Base-by-base conservation (phyloP, 257 asterid genomes). In the Lithospermum erythrorhizon region DNA sequence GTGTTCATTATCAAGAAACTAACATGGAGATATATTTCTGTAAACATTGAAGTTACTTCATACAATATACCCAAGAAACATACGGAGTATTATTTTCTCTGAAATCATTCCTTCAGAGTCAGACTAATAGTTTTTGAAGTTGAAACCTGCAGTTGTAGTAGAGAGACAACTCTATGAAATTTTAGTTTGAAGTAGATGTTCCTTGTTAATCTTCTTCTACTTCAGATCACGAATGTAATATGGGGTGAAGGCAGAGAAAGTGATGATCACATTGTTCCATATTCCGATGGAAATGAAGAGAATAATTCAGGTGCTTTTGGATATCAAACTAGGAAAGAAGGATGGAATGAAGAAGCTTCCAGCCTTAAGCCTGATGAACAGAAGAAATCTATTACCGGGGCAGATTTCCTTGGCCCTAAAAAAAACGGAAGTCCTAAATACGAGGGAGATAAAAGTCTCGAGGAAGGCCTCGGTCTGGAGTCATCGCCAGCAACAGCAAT, bases 211-310 rank as follows among this genome's bases (percentile, higher is more conserved):
- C 47, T 32, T 76, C 32, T 69, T 67, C 52, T 64, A 32, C 75
- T 76, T 78, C 87, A 91, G 98, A 66, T 91, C 67, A 75, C 86
- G 54, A 79, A 86, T 64, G 82, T 87, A 68, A 75, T 83, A 82
- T 91, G 96, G 96, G 95, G 75, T 41, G 90, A 81, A 76, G 78
- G 75, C 56, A 81, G 81, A 56, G 85, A 79, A 76, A 76, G 69
- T 63, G 94, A 78, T 74, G 96, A 88, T 72, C 94, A 82, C 67
- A 78, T 77, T 73, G 98, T 87, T 79, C 96, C 96, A n/a, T 78
- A 73, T 81, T 79, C 87, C 57, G 89, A 80, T 63, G 77, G 64
- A 65, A 67, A 72, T 62, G 89, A 82, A 61, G 81, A 70, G 64
- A 79, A 79, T 32, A 77, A 67, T 65, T 63, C 70, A 49, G 65